Evolutionary conservation across 331 rosid genomes (phyloP), one percentile per base, ranked within the genome.

Genomic region (Saraca asoca): DNA sequence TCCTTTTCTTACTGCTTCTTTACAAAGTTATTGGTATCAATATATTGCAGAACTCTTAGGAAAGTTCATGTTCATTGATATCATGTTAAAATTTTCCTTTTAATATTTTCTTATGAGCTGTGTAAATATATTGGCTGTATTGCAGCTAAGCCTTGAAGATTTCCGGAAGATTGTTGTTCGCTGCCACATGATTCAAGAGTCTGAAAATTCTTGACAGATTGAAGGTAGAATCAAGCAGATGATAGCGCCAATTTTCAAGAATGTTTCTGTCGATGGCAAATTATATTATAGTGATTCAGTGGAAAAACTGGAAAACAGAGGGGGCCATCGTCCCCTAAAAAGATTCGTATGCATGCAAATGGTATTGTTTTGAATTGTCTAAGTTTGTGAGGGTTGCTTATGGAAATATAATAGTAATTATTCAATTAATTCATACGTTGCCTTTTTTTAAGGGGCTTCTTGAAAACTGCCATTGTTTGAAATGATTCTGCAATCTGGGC

Each of bases 71-170:
- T n/a, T 57, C 16, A 53, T 51, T 6, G 12, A 14, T 42, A 5
- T 9, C 7, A 19, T 41, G 9, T 50, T 56, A 12, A 51, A 44
- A 11, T 17, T 51, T 18, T 44, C 31, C 33, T 29, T 10, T 16
- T 29, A 8, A 15, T 5, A 7, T 17, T 49, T 51, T n/a, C 13
- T 2, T 37, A 4, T 74, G 29, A 38, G 14, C 35, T 46, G 9
- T 29, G 44, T 14, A 51, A 44, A 18, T 44, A 35, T 51, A 49
- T 66, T 63, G 13, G 7, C 9, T 64, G 16, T 20, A 39, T 71
- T 71, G 87, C 95, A 90, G 98, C 62, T 87, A 56, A 87, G 76
- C 65, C 75, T 87, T 0, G 97, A 93, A 5, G 97, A 93, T 75
- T 93, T 90, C 62, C 81, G 78, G 66, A 84, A 80, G 83, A 87